These are phyloP conservation scores for Mycena chlorophos DNA, from an alignment of 768 basidiomycete species.

Conservation along the genomic window DNA sequence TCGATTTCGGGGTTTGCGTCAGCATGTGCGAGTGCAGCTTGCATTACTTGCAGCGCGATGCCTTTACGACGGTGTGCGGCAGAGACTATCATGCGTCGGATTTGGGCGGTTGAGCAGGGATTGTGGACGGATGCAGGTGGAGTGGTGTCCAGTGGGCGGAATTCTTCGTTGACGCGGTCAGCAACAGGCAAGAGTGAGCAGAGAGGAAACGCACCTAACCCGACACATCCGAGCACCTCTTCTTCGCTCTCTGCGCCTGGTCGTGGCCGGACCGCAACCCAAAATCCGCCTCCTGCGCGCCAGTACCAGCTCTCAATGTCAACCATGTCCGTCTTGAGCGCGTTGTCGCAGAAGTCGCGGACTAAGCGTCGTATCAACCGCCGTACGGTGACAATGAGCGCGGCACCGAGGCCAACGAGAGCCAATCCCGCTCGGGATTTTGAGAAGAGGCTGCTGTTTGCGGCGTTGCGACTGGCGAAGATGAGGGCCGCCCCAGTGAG, in stretches of 20 bases:
- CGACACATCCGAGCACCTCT: not conserved
- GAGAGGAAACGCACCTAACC: not conserved
- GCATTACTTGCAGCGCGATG: too few relatives aligned
- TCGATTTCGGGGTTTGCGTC: not conserved
- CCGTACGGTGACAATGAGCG: not conserved
- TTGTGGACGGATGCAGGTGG: not conserved
- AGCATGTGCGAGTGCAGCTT: too few relatives aligned
- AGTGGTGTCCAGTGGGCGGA: not conserved
- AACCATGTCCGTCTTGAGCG: not conserved
- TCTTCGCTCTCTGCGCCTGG: not conserved
- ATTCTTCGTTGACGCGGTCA: too few relatives aligned
- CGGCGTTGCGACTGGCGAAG: too few relatives aligned
- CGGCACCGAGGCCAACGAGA: not conserved
- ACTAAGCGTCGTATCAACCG: not conserved
- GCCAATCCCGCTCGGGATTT: not conserved
- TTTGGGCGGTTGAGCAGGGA: not conserved
- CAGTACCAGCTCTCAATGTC: not conserved
- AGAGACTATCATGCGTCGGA: too few relatives aligned
- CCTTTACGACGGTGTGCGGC: too few relatives aligned
- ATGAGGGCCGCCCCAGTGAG: too few relatives aligned
- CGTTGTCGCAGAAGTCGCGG: too few relatives aligned
- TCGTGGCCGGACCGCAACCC: not conserved
- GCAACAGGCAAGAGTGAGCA: not conserved
- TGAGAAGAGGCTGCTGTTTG: too few relatives aligned
- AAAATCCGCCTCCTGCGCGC: not conserved